A percentile compares a stretch with the other conserved stretches of the same genome.
These are phyloP conservation scores for Epichloe sibirici DNA, from an alignment of 2,329 filamentous ascomycete genomes.

Conservation along the genomic window DNA sequence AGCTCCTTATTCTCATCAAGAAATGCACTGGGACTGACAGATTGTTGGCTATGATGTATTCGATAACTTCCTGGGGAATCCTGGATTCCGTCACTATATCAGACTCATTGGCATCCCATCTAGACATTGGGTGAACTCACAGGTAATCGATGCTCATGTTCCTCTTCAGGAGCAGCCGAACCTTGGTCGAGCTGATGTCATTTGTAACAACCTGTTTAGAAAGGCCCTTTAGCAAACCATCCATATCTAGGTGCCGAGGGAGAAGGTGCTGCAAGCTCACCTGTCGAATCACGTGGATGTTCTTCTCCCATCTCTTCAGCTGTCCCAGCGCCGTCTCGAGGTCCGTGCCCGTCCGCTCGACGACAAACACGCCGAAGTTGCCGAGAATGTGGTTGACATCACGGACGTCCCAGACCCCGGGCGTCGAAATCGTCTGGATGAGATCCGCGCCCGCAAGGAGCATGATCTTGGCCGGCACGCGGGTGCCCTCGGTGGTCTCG, in stretches of 20 bases:
- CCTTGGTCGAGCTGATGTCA: conserved; percentile 74
- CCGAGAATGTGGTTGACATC: conserved; percentile 84
- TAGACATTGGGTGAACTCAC: conserved; percentile 9
- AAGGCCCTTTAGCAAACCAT: not conserved
- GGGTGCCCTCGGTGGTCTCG: conserved; percentile 51
- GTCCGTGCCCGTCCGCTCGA: conserved; percentile 81
- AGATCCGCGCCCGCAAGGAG: conserved; percentile 71
- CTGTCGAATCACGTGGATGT: conserved; percentile 70
- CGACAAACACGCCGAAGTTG: conserved; percentile 69
- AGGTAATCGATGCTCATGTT: conserved; percentile 71
- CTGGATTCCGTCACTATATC: no score
- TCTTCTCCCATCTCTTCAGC: conserved; percentile 69
- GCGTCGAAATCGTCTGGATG: conserved; percentile 59
- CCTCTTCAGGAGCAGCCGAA: conserved; percentile 65
- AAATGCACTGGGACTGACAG: no score
- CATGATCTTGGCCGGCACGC: conserved; percentile 58
- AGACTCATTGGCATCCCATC: no score
- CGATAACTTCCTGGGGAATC: no score
- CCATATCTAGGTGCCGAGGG: not conserved
- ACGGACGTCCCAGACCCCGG: conserved; percentile 67
- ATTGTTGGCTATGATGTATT: no score
- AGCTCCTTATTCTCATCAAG: no score
- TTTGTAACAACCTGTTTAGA: conserved; percentile 50
- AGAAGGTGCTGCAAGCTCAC: conserved; percentile 8
- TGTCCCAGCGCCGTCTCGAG: conserved; percentile 74